Conservation (phyloP, 2,329 filamentous ascomycete genomes). For the Dactylellina parvicollis region DNA sequence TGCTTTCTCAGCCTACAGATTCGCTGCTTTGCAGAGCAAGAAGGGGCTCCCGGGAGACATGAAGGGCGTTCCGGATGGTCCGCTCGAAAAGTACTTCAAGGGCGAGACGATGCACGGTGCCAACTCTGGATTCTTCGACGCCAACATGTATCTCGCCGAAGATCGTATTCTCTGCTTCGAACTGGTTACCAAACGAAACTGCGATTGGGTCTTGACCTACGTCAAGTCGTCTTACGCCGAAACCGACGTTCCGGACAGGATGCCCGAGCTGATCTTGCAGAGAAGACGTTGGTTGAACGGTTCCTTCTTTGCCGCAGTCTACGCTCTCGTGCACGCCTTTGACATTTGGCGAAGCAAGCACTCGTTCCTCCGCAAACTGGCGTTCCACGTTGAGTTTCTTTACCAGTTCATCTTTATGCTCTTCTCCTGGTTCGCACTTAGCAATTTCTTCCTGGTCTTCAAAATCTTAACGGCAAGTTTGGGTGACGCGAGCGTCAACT, state of each 20-base stretch:
- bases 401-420: conserved; percentile 98
- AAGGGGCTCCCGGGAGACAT: conserved; percentile 70
- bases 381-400: conserved; percentile 89
- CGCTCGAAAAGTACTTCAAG: conserved; percentile 94
- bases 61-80: conserved; percentile 77
- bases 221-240: conserved; percentile 97
- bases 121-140: conserved; percentile 94
- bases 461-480: conserved; percentile 92
- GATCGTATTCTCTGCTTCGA: conserved; percentile 99
- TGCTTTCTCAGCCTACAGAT: conserved; percentile 98
- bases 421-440: conserved; percentile 97
- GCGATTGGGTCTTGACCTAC: conserved; percentile 96
- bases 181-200: conserved; percentile 95
- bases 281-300: conserved; percentile 97
- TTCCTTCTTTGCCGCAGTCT: conserved; percentile 96
- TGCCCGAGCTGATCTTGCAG: conserved; percentile 94
- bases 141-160: conserved; percentile 99
- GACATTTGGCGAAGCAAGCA: conserved; percentile 95
- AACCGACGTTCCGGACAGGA: conserved; percentile 93
- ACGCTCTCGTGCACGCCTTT: conserved; percentile 93
- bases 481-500: conserved; percentile 74
- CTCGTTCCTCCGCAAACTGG: conserved; percentile 83
- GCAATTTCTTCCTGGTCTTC: conserved; percentile 99
- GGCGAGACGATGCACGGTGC: conserved; percentile 95
- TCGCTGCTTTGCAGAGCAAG: conserved; percentile 85